Evolutionary conservation across 2,329 filamentous ascomycete species (phyloP).

Genomic region (Pyricularia grisea): DNA sequence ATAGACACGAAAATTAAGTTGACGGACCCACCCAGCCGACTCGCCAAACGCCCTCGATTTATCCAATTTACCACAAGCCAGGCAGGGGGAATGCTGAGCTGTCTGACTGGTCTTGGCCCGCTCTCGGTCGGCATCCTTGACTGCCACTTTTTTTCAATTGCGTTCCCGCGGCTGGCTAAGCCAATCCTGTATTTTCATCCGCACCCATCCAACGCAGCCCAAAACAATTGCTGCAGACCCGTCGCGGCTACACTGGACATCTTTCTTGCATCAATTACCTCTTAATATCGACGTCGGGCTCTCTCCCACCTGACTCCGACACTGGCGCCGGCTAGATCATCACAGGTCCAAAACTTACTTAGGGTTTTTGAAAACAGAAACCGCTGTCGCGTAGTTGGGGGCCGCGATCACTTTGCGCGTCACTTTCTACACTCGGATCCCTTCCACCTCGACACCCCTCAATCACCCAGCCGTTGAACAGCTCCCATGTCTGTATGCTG

Average conservation of each 20-base stretch:
- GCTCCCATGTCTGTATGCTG: constrained; percentile 9
- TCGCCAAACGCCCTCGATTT: constrained; percentile 1
- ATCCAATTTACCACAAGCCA: background rate
- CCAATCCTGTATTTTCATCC: background rate
- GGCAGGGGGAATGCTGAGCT: background rate
- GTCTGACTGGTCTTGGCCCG: background rate
- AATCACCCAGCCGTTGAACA: background rate
- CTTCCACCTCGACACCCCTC: constrained; percentile 1
- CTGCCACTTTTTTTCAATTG: background rate
- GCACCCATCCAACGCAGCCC: background rate
- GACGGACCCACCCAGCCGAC: background rate
- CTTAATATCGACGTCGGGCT: background rate
- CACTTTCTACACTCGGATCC: background rate
- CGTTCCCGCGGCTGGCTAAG: background rate
- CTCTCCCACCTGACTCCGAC: background rate
- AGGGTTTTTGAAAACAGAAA: background rate
- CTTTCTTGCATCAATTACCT: background rate
- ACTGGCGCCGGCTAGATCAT: background rate
- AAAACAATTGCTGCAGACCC: background rate
- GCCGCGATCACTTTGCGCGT: constrained; percentile 3
- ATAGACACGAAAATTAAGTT: background rate
- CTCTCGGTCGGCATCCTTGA: background rate
- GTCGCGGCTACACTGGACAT: background rate
- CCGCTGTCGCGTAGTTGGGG: background rate
- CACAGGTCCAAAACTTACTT: background rate